Evolutionary conservation across 1,139 yeast species (phyloP).

Genomic region (Candida sp.): DNA sequence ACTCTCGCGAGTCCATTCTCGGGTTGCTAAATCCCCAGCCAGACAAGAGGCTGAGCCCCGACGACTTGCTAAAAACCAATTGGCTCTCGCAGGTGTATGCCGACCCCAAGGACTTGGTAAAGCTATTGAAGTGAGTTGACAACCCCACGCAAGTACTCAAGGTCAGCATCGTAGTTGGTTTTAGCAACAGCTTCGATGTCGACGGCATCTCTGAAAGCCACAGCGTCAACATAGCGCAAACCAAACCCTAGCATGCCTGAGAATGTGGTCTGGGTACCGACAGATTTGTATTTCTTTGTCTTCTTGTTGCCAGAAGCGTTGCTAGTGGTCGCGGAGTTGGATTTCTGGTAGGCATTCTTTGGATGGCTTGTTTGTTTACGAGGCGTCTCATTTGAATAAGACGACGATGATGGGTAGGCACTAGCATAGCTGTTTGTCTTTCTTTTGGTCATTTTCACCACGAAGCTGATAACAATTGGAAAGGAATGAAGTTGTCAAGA

Average conservation of each 20-base stretch:
- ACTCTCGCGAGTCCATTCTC: constrained; percentile 36
- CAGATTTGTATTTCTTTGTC: not conserved
- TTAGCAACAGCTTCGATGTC: not conserved
- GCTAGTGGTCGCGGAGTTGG: not conserved
- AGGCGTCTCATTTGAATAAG: not conserved
- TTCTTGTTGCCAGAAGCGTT: not conserved
- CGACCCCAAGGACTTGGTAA: constrained; percentile 40
- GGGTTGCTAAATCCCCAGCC: constrained; percentile 39
- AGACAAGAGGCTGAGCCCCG: constrained; percentile 24
- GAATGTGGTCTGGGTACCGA: not conserved
- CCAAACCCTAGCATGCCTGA: not conserved
- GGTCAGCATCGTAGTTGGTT: not conserved
- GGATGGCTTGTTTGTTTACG: not conserved
- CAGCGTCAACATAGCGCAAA: not conserved
- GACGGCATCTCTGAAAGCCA: not conserved
- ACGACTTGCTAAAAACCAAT: constrained; percentile 32
- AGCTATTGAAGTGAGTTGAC: constrained; percentile 14
- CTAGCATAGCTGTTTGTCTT: not conserved
- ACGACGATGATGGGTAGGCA: not conserved
- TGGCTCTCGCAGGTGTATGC: constrained; percentile 52
- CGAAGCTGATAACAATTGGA: not conserved
- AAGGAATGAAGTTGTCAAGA: not conserved
- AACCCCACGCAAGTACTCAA: not conserved
- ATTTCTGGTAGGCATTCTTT: not conserved
- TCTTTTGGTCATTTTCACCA: not conserved